Conservation (phyloP, 2,329 filamentous ascomycete species). For the Mycosphaerella arachidis region DNA sequence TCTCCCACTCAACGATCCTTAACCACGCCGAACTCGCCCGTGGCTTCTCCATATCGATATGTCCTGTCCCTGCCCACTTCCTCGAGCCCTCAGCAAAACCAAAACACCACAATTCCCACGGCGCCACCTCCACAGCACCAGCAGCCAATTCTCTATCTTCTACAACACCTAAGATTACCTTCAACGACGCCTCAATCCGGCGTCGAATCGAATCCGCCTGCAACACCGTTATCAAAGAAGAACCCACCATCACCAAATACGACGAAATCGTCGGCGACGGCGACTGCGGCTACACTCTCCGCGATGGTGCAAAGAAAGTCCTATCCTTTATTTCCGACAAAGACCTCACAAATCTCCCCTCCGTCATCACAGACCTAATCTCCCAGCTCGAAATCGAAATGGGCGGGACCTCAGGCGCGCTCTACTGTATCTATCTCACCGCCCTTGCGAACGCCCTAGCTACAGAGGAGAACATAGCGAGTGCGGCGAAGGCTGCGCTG, state of each 20-base stretch:
- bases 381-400: slow-evolving; percentile 34
- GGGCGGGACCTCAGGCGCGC: slow-evolving; percentile 34
- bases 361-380: slow-evolving; percentile 28
- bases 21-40: slow-evolving; percentile 28
- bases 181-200: slow-evolving; percentile 29
- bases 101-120: slow-evolving; percentile 16
- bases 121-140: slow-evolving; percentile 7
- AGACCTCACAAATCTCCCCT: slow-evolving; percentile 27
- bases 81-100: slow-evolving; percentile 26
- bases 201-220: slow-evolving; percentile 30
- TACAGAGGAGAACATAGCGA: slow-evolving; percentile 19
- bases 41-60: slow-evolving; percentile 34
- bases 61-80: slow-evolving; percentile 24
- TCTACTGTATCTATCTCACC: slow-evolving; percentile 36
- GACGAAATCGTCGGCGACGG: slow-evolving; percentile 37
- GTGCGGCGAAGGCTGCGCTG: slow-evolving; percentile 27
- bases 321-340: slow-evolving; percentile 30
- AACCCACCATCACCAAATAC: slow-evolving; percentile 35
- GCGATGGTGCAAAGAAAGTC: slow-evolving; percentile 34
- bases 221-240: slow-evolving; percentile 31
- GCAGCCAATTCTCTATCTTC: slow-evolving; percentile 14
- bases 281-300: slow-evolving; percentile 36
- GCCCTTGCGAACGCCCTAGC: slow-evolving; percentile 29
- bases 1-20: slow-evolving; percentile 34
- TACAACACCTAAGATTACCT: slow-evolving; percentile 22